These are phyloP conservation scores for Teratosphaeria zuluensis DNA, from an alignment of 2,329 filamentous ascomycete genomes.

Conservation along the genomic window DNA sequence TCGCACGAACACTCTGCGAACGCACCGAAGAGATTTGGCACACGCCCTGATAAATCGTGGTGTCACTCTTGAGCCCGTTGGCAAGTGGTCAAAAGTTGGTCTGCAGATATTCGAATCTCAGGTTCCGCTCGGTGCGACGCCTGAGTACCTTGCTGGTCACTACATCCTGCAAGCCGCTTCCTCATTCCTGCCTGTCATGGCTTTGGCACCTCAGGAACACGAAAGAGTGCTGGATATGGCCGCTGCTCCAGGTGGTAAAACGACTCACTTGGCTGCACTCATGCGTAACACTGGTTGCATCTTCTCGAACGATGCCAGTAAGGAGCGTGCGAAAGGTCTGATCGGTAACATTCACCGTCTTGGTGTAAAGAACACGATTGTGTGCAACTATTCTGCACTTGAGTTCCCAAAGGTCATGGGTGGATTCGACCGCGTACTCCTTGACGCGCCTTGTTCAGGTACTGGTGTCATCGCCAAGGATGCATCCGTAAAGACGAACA, in stretches of 20 bases:
- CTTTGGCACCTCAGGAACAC: slow-evolving; percentile 82
- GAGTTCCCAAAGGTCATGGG: slow-evolving; percentile 92
- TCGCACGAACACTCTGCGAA: slow-evolving; percentile 87
- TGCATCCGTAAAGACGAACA: slow-evolving; percentile 94
- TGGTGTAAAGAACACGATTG: slow-evolving; percentile 85
- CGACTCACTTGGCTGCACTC: slow-evolving; percentile 87
- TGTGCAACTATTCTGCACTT: slow-evolving; percentile 89
- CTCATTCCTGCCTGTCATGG: slow-evolving; percentile 96
- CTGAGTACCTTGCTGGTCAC: slow-evolving; percentile 92
- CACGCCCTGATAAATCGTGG: slow-evolving; percentile 92
- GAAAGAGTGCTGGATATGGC: slow-evolving; percentile 93
- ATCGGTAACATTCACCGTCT: slow-evolving; percentile 97
- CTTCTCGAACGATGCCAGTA: slow-evolving; percentile 94
- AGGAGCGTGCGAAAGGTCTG: slow-evolving; percentile 85
- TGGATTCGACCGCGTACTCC: slow-evolving; percentile 86
- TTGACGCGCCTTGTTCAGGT: slow-evolving; percentile 91
- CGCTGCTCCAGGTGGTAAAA: slow-evolving; percentile 90
- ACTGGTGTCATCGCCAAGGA: slow-evolving; percentile 98
- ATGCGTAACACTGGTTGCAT: slow-evolving; percentile 97
- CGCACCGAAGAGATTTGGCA: slow-evolving; percentile 67
- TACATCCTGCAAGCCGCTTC: slow-evolving; percentile 97
- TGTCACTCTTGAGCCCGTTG: slow-evolving; percentile 90
- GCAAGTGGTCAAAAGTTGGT: slow-evolving; percentile 97
- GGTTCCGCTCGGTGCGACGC: slow-evolving; percentile 82
- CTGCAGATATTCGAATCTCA: slow-evolving; percentile 91